These are phyloP conservation scores for Alternaria infectoria DNA, from an alignment of 2,329 filamentous ascomycete genomes.

Conservation along the genomic window DNA sequence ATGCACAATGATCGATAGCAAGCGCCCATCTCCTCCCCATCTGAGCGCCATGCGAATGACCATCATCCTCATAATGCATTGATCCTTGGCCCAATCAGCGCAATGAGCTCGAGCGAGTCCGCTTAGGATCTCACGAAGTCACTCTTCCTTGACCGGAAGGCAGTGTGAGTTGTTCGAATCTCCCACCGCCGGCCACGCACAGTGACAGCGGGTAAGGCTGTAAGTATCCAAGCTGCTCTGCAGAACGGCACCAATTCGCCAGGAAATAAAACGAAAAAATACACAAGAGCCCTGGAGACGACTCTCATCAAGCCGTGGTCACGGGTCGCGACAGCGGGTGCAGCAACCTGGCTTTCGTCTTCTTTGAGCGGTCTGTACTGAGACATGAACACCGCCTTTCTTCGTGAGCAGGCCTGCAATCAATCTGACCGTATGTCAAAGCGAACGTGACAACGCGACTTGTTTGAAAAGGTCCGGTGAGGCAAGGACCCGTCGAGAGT, in stretches of 20 bases:
- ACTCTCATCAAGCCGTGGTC: constrained; percentile 11
- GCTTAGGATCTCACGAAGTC: constrained; percentile 4
- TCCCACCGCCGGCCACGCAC: constrained; percentile 36
- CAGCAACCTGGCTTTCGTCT: constrained; percentile 27
- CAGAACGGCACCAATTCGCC: constrained; percentile 14
- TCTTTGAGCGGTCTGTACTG: constrained; percentile 36
- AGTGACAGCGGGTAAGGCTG: constrained; percentile 22
- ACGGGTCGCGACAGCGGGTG: constrained; percentile 24
- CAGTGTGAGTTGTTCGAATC: constrained; percentile 37
- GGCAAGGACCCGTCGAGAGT: constrained; percentile 20
- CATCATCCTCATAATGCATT: constrained; percentile 12
- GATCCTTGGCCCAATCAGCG: constrained; percentile 12
- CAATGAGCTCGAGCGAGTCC: background rate
- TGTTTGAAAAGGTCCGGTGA: constrained; percentile 31
- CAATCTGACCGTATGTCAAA: constrained; percentile 18
- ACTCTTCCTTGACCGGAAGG: constrained; percentile 21
- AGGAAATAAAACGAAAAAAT: constrained; percentile 14
- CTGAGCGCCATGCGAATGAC: constrained; percentile 21
- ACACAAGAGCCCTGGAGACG: constrained; percentile 18
- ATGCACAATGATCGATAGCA: constrained; percentile 5
- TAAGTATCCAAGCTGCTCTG: constrained; percentile 13
- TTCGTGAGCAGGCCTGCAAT: constrained; percentile 8
- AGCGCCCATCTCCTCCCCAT: constrained; percentile 12
- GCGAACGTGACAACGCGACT: constrained; percentile 19
- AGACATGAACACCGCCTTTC: constrained; percentile 37